Percentiles rank a stretch among this genome's conserved stretches.
Evolutionary conservation across 164 flowering plant species (phyloP).

Genomic region (Vitis rotundifolia): DNA sequence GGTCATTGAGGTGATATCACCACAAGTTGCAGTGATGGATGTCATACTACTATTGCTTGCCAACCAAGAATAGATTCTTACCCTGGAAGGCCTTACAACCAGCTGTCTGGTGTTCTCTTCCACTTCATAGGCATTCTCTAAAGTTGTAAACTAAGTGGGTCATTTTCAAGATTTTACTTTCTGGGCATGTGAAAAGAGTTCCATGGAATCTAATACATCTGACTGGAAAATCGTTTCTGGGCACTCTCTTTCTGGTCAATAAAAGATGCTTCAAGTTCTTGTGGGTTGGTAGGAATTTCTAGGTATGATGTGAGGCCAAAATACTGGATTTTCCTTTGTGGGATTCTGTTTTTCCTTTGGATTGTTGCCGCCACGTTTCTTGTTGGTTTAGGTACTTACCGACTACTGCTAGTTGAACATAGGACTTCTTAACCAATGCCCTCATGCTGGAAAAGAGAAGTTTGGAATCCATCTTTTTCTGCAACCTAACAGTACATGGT

Average conservation of each 20-base stretch:
- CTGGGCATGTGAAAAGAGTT: too few species aligned
- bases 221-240: background rate
- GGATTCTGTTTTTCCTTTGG: constrained; percentile 8
- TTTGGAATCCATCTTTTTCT: constrained; percentile 7
- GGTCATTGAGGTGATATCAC: too few species aligned
- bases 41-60: too few species aligned
- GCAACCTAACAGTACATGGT: background rate
- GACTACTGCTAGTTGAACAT: background rate
- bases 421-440: background rate
- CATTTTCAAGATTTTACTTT: too few species aligned
- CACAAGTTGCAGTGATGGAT: too few species aligned
- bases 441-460: background rate
- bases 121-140: too few species aligned
- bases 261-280: background rate
- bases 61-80: too few species aligned
- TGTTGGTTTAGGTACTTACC: background rate
- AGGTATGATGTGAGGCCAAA: constrained; percentile 12
- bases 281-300: constrained; percentile 11
- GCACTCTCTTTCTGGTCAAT: background rate
- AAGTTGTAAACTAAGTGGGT: too few species aligned
- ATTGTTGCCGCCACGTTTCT: constrained; percentile 11
- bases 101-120: too few species aligned
- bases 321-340: constrained; percentile 1
- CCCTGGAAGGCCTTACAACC: too few species aligned
- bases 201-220: too few species aligned